Conservation (phyloP, 2,329 filamentous ascomycete species). For the Xylariaceae sp. region DNA sequence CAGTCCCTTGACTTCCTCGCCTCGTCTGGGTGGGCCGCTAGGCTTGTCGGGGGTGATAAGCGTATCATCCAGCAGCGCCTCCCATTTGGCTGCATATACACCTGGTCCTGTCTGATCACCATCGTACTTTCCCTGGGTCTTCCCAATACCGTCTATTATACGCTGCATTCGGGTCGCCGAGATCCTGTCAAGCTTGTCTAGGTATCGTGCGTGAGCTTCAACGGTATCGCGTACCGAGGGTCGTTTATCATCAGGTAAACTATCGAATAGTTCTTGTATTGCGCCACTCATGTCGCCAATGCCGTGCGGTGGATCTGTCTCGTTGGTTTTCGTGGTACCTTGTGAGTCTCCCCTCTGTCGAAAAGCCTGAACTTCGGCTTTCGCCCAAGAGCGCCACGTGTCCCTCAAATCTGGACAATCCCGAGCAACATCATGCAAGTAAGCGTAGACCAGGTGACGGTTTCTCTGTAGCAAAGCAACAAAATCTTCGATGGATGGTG, state of each 20-base stretch:
- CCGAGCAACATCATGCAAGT: slow-evolving; percentile 64
- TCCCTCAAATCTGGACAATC: slow-evolving; percentile 63
- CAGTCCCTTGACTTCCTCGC: slow-evolving; percentile 45
- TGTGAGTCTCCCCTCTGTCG: slow-evolving; percentile 16
- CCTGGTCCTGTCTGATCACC: slow-evolving; percentile 58
- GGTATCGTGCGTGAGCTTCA: slow-evolving; percentile 57
- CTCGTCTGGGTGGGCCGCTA: slow-evolving; percentile 48
- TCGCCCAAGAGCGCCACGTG: slow-evolving; percentile 58
- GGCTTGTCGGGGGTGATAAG: slow-evolving; percentile 57
- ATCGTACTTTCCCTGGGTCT: neutral
- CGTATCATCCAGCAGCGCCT: slow-evolving; percentile 65
- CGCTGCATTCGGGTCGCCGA: slow-evolving; percentile 52
- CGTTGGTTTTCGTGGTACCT: neutral
- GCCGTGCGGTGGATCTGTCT: no score
- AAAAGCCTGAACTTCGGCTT: slow-evolving; percentile 55
- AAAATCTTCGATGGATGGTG: slow-evolving; percentile 67
- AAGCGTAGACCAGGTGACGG: slow-evolving; percentile 59
- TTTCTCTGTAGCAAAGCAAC: slow-evolving; percentile 63
- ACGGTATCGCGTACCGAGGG: slow-evolving; percentile 45
- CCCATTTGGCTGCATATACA: slow-evolving; percentile 69
- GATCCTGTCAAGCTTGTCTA: slow-evolving; percentile 47
- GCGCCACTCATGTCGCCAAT: slow-evolving; percentile 29
- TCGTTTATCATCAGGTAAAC: slow-evolving; percentile 44
- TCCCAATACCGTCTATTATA: slow-evolving; percentile 42
- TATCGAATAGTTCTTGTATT: slow-evolving; percentile 38